Evolutionary conservation across 1,139 yeast species (phyloP).

Genomic region (Spencermartinsiella ligniputridi): DNA sequence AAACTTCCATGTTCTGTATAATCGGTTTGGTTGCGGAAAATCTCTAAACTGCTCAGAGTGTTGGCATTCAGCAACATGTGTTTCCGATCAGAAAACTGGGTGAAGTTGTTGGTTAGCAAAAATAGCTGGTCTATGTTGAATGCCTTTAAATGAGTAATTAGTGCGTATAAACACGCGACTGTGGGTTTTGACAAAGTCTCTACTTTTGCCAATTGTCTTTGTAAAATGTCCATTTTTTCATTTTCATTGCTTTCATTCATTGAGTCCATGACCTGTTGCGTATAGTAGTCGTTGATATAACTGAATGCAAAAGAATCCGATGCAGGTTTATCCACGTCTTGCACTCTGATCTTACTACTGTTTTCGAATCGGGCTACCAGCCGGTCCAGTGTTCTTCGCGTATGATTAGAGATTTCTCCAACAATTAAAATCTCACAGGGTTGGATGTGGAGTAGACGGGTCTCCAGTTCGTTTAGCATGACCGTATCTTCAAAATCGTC

Average conservation of each 20-base stretch:
- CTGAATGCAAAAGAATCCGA: background rate
- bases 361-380: slow-evolving; percentile 4
- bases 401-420: slow-evolving; percentile 36
- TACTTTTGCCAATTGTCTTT: slow-evolving; percentile 9
- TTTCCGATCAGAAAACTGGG: slow-evolving; percentile 46
- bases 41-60: slow-evolving; percentile 66
- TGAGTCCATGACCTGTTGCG: slow-evolving; percentile 6
- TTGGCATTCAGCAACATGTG: slow-evolving; percentile 68
- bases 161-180: slow-evolving; percentile 44
- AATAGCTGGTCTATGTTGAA: slow-evolving; percentile 60
- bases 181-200: slow-evolving; percentile 26
- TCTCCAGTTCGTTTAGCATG: slow-evolving; percentile 59
- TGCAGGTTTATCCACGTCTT: slow-evolving; percentile 4
- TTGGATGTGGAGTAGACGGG: slow-evolving; percentile 63
- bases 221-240: background rate
- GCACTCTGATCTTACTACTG: slow-evolving; percentile 9
- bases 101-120: slow-evolving; percentile 46
- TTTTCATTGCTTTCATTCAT: slow-evolving; percentile 2
- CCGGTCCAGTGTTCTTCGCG: slow-evolving; percentile 28
- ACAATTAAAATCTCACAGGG: slow-evolving; percentile 68
- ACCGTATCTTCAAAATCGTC: slow-evolving; percentile 61
- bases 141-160: slow-evolving; percentile 54
- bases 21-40: slow-evolving; percentile 63
- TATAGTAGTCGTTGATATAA: slow-evolving; percentile 12
- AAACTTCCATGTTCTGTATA: slow-evolving; percentile 59